Evolutionary conservation across 2,329 filamentous ascomycete species (phyloP).

Genomic region (Kalaharituber pfeilii): DNA sequence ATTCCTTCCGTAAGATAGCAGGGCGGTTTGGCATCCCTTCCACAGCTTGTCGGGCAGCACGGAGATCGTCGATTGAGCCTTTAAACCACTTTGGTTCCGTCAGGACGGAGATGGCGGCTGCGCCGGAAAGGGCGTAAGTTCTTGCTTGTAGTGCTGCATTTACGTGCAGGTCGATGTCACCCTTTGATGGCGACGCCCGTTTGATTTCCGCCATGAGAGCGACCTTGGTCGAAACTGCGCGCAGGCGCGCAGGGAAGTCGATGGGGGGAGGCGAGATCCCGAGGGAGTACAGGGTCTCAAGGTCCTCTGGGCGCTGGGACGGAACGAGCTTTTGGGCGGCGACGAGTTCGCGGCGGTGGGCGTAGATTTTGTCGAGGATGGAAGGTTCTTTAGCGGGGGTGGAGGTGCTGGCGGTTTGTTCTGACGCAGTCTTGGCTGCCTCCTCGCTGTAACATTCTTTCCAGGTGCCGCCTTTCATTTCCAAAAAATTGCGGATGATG

Average conservation of each 20-base stretch:
- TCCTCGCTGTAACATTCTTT: constrained; percentile 27
- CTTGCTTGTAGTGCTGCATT: constrained; percentile 79
- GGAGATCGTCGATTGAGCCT: constrained; percentile 84
- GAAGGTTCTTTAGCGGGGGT: constrained; percentile 23
- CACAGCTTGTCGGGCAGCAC: constrained; percentile 72
- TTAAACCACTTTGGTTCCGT: constrained; percentile 99
- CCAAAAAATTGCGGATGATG: constrained; percentile 87
- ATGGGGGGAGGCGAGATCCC: constrained; percentile 65
- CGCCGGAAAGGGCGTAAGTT: constrained; percentile 81
- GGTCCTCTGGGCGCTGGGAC: constrained; percentile 63
- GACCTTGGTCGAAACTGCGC: constrained; percentile 12
- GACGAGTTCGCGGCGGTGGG: constrained; percentile 57
- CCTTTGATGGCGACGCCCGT: constrained; percentile 88
- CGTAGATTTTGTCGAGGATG: constrained; percentile 83
- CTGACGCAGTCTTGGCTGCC: constrained; percentile 8
- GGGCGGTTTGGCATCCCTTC: constrained; percentile 82
- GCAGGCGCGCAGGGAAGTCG: constrained; percentile 68
- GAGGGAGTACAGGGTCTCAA: constrained; percentile 73
- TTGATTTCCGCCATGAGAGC: constrained; percentile 89
- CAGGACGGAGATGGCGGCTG: constrained; percentile 94
- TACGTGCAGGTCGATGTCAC: constrained; percentile 71
- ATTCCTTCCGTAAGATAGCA: constrained; percentile 85
- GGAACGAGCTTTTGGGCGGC: constrained; percentile 67
- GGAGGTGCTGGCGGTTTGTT: constrained; percentile 19
- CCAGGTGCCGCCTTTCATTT: constrained; percentile 82